Evolutionary conservation across 768 basidiomycete species (phyloP).

Genomic region (Russula brevipes): DNA sequence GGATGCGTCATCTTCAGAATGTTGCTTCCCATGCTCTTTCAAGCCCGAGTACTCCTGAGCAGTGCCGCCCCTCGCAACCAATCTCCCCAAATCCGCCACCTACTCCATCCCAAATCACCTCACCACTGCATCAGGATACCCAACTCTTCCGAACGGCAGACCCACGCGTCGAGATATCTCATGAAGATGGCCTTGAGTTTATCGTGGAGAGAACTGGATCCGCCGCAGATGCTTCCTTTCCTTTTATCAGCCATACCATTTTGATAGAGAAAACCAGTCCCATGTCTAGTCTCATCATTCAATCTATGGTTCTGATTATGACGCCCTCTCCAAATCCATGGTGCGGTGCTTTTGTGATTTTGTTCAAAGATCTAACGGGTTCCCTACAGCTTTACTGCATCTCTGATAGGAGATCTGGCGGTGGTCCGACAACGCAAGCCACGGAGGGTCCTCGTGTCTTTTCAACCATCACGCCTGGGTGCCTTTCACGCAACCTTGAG

Average conservation of each 20-base stretch:
- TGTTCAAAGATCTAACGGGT: background rate
- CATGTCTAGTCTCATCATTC: background rate
- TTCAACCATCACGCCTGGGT: slow-evolving; percentile 1
- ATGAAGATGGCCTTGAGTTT: slow-evolving; percentile 17
- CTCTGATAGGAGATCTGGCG: background rate
- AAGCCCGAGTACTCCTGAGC: background rate
- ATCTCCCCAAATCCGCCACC: background rate
- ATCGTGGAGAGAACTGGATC: background rate
- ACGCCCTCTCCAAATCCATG: background rate
- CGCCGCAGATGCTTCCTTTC: background rate
- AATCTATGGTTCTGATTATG: background rate
- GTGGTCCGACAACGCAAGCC: background rate
- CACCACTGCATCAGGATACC: background rate
- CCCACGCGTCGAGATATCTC: slow-evolving; percentile 5
- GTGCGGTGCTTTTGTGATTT: background rate
- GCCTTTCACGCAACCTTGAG: background rate
- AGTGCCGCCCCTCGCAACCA: background rate
- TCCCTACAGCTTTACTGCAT: slow-evolving; percentile 2
- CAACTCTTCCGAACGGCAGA: background rate
- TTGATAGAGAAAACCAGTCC: background rate
- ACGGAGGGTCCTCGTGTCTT: slow-evolving; percentile 1
- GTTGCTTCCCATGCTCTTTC: background rate
- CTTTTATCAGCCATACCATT: background rate
- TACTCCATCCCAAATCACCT: background rate
- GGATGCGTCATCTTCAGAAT: slow-evolving; percentile 6